These are phyloP conservation scores for Bremia lactucae DNA, from an alignment of 352 stramenopile species.

Conservation along the genomic window DNA sequence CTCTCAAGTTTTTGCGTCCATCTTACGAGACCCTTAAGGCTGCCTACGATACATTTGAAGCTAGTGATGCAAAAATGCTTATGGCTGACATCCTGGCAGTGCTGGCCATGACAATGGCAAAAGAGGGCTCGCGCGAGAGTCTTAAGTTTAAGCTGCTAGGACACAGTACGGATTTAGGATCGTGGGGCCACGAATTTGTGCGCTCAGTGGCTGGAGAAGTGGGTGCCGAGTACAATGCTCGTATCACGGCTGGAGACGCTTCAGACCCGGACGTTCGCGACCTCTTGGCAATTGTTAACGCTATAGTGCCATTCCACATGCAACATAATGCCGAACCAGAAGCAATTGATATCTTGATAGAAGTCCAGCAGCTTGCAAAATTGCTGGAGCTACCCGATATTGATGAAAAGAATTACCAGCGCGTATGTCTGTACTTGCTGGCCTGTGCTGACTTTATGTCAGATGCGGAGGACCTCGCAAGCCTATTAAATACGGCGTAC, in stretches of 20 bases:
- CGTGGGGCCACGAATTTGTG: conserved; percentile 99
- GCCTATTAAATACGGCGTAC: conserved; percentile 88
- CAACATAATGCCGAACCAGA: conserved; percentile 98
- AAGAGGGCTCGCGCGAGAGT: conserved; percentile 84
- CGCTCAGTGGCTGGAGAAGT: conserved; percentile 96
- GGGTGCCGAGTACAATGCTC: conserved; percentile 85
- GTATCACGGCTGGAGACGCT: conserved; percentile 39
- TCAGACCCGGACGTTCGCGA: conserved; percentile 79
- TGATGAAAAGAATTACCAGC: conserved; percentile 97
- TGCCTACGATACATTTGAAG: conserved; percentile 38
- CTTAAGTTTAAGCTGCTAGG: conserved; percentile 87
- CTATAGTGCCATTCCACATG: conserved; percentile 99
- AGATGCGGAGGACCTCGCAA: conserved; percentile 94
- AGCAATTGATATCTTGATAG: conserved; percentile 98
- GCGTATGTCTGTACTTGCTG: conserved; percentile 97
- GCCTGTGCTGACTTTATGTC: conserved; percentile 97
- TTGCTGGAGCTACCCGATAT: conserved; percentile 89
- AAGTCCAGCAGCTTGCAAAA: conserved; percentile 94
- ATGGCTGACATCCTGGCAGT: conserved; percentile 87
- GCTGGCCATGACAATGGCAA: conserved; percentile 97
- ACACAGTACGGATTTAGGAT: conserved; percentile 86
- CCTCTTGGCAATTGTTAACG: conserved; percentile 93
- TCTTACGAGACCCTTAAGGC: conserved; percentile 92
- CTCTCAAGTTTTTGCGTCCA: conserved; percentile 97
- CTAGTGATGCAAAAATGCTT: conserved; percentile 61